Conservation (phyloP, 1,139 yeast genomes). For the Debaryomyces singareniensis region DNA sequence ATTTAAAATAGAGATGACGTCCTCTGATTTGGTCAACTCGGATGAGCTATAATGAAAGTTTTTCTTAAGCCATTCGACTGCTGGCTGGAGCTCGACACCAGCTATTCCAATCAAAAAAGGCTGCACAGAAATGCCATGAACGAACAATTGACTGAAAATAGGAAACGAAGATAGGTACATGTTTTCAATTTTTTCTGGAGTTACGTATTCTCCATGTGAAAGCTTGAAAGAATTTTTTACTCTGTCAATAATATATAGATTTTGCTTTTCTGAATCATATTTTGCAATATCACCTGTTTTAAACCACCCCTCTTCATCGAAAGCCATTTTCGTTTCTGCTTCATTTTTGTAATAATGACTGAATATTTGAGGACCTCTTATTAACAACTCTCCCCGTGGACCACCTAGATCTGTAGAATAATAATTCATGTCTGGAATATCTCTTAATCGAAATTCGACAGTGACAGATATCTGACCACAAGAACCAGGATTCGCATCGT, state of each 20-base stretch:
- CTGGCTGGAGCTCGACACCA: conserved; percentile 39
- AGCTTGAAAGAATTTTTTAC: conserved; percentile 41
- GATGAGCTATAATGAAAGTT: conserved; percentile 10
- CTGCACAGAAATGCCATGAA: conserved; percentile 59
- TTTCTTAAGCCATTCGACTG: conserved; percentile 10
- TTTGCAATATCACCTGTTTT: conserved; percentile 36
- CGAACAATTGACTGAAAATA: conserved; percentile 26
- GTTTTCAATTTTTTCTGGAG: conserved; percentile 39
- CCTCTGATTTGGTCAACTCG: conserved; percentile 14
- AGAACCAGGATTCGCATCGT: conserved; percentile 33
- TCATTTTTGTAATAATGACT: conserved; percentile 30
- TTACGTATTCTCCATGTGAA: conserved; percentile 40
- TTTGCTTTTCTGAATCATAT: conserved; percentile 18
- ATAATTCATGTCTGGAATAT: conserved; percentile 35
- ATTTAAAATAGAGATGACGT: conserved; percentile 22
- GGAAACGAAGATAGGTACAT: conserved; percentile 29
- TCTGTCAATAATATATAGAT: conserved; percentile 32
- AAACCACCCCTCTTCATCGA: conserved; percentile 53
- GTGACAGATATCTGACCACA: conserved; percentile 33
- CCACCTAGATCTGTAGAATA: conserved; percentile 23
- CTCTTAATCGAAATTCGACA: conserved; percentile 30
- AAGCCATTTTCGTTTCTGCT: conserved; percentile 33
- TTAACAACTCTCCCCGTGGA: conserved; percentile 36
- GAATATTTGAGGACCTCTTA: conserved; percentile 37
- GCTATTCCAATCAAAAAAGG: conserved; percentile 57